Base-by-base conservation (phyloP, 768 basidiomycete species). In the Boletus subcaerulescens region DNA sequence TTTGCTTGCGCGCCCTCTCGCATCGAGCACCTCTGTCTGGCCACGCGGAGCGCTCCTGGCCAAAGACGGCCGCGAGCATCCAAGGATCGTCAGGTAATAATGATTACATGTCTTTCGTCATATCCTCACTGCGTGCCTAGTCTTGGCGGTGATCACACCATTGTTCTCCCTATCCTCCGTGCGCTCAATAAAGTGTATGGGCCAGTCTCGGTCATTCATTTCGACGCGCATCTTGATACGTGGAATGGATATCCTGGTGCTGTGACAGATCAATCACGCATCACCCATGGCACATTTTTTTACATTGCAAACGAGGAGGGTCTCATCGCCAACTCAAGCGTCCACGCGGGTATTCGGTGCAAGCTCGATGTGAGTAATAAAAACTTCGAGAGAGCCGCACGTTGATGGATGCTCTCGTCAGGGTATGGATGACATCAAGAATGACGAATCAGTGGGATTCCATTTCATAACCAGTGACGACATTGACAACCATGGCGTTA, bases 221-320 rank as follows among this genome's bases (percentile, higher is more conserved):
- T 93, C 58, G 91, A 93, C 63, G 87, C 79, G 7, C 86, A 86
- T 62, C 73, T 83, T 71, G 89, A 91, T 64, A 90, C 89, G 8
- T 80, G 69, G 83, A 52, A 66, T 52, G 69, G 65, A 35, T 63
- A 65, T 45, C 71, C 71, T 10, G 78, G 75, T 17, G 76, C 66
- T 17, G 60, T 68, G 38, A 81, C 80, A 20, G 80, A 77, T 39
- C 86, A 84, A 68, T 85, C 83, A 45, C 84, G 76, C 55, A 75
- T 92, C 39, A 93, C 85, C 0, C 93, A 95, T 61, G 93, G 92
- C 51, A 89, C 87, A 1, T 94, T 92, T 75, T 95, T 94, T 74
- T 82, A 84, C 69, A 68, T 89, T 36, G 93, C 93, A 0, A 78
- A 79, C 24, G 80, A 89, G 61, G 89, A 93, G 66, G 88, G 89